phyloP scores from a whole-genome alignment of 345 rosid species.

The Xanthoceras sorbifolium region DNA sequence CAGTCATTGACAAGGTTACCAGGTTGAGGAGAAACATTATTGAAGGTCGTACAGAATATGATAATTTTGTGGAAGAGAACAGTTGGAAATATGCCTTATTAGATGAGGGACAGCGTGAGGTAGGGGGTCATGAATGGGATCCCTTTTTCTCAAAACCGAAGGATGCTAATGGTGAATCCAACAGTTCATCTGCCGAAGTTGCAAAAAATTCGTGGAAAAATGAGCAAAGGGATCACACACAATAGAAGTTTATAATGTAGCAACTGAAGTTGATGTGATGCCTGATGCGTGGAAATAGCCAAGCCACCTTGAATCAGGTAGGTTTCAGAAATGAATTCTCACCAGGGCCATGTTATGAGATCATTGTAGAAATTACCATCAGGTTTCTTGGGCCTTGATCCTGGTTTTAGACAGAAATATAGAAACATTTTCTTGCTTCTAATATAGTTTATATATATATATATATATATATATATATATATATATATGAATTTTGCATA shows the following conservation, averaged over 20 bases:
- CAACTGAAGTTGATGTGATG: constrained; percentile 7
- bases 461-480: constrained; percentile 6
- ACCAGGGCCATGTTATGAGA: constrained; percentile 10
- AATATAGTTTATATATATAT: neutral
- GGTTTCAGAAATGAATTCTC: constrained; percentile 13
- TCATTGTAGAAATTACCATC: constrained; percentile 18
- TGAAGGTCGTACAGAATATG: constrained; percentile 71
- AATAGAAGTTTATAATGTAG: constrained; percentile 18
- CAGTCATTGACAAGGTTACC: constrained; percentile 75
- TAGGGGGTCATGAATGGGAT: constrained; percentile 86
- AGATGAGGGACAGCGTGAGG: constrained; percentile 80
- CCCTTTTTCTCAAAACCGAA: constrained; percentile 94
- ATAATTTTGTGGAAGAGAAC: constrained; percentile 83
- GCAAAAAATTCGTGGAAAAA: constrained; percentile 89
- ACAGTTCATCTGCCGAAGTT: constrained; percentile 63
- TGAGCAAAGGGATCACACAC: constrained; percentile 65
- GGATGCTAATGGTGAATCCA: constrained; percentile 44
- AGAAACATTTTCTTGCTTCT: constrained; percentile 16
- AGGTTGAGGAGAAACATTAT: constrained; percentile 77
- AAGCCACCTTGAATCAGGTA: neutral
- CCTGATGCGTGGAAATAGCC: neutral
- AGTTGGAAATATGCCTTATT: constrained; percentile 87
- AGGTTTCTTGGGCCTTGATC: constrained; percentile 14
- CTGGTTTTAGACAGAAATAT: constrained; percentile 19
- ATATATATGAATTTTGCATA: constrained; percentile 14